phyloP scores from a whole-genome alignment of 495 filamentous ascomycete genomes.

The Polyplosphaeria fusca region DNA sequence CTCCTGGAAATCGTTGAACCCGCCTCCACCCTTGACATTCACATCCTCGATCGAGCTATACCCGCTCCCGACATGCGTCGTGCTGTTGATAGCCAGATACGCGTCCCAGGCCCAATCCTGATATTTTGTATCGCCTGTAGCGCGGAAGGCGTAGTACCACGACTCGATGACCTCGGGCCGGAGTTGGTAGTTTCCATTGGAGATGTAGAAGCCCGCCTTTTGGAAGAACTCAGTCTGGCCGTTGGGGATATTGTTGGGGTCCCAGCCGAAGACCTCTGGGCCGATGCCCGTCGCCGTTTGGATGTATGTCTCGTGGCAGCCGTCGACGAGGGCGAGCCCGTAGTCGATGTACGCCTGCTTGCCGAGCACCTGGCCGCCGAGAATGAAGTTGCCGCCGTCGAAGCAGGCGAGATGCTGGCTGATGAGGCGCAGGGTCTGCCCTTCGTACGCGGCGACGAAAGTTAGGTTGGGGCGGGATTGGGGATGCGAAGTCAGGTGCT shows the following conservation, averaged over 20 bases:
- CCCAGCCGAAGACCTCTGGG: slow-evolving; percentile 75
- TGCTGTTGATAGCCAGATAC: slow-evolving; percentile 66
- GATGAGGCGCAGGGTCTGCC: slow-evolving; percentile 45
- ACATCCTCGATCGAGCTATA: slow-evolving; percentile 66
- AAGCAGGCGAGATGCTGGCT: slow-evolving; percentile 69
- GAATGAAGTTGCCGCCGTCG: slow-evolving; percentile 79
- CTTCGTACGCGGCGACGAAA: slow-evolving; percentile 64
- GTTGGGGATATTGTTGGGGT: slow-evolving; percentile 46
- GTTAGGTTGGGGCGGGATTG: slow-evolving; percentile 66
- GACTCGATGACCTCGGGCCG: slow-evolving; percentile 85
- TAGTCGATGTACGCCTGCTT: slow-evolving; percentile 65
- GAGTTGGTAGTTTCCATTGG: slow-evolving; percentile 59
- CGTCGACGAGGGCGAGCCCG: slow-evolving; percentile 68
- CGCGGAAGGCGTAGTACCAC: slow-evolving; percentile 82
- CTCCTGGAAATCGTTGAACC: slow-evolving; percentile 65
- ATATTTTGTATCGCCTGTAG: slow-evolving; percentile 62
- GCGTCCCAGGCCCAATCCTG: slow-evolving; percentile 75
- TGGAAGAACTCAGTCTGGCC: slow-evolving; percentile 58
- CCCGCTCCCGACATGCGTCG: slow-evolving; percentile 61
- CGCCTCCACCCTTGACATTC: slow-evolving; percentile 59
- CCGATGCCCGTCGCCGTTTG: slow-evolving; percentile 69
- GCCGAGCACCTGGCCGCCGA: slow-evolving; percentile 71
- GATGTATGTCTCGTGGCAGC: slow-evolving; percentile 72
- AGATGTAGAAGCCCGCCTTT: slow-evolving; percentile 70
- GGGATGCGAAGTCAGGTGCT: slow-evolving; percentile 71